Base-by-base conservation (phyloP, 139 green algal species). In the Chlamydomonas urium region DNA sequence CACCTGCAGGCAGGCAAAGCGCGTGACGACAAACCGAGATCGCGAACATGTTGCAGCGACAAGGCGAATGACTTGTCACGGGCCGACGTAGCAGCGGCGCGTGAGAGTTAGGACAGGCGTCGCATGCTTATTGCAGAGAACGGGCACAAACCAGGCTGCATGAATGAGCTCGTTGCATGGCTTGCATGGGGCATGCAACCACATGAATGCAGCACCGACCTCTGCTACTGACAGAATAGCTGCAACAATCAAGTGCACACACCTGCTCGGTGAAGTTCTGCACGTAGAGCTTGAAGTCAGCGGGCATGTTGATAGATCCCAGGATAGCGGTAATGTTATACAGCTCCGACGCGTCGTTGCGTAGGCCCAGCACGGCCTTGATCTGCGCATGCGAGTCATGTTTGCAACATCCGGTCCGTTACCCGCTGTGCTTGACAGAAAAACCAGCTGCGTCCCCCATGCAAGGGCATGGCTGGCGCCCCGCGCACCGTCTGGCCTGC, bases 231-330 rank as follows among this genome's bases (percentile, higher is more conserved):
- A n/a, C n/a, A 14, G 42, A 50, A 50, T 50, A 50, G 10, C 42
- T 24, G 14, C 10, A 14, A 50, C 10, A 50, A 14, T 24, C 42
- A 50, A 6, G 38, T 66, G 8, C 28, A 66, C 53, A 28, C 72
- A 92, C 85, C 80, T 81, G 62, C 19, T 81, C 37, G 0, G 83
- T 88, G 78, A 94, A 92, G 67, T 94, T 92, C 76, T 91, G 85
- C 47, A 90, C 78, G 66, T 86, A 85, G 4, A 86, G 38, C 38
- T 37, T 66, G 69, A 89, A 91, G 29, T 90, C 76, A 33, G 71
- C 42, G 1, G 82, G 73, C 2, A 71, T 80, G 81, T 93, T 91
- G 2, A 94, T 48, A 1, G 83, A 90, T n/a, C 85, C 89, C 72
- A 85, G 74, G 45, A 94, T 84, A 26, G 78, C 69, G 5, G 78